A percentile compares a stretch with the other conserved stretches of the same genome.
phyloP scores from a whole-genome alignment of 306 rosid genomes.

The Luffa acutangula region DNA sequence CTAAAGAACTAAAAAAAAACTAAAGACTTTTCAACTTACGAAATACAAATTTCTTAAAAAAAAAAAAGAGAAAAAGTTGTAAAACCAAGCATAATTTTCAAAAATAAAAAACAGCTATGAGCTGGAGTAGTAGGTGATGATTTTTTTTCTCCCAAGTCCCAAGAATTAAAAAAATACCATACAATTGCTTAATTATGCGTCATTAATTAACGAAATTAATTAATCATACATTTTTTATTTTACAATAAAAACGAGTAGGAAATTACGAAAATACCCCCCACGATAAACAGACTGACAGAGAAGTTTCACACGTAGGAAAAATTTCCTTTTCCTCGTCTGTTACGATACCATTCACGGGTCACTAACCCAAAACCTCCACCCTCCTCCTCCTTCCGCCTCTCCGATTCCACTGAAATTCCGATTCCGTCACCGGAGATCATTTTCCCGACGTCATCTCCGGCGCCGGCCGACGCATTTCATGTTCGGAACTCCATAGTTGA shows the following conservation, averaged over 20 bases:
- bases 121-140: background rate
- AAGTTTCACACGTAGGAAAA: background rate
- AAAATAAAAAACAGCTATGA: background rate
- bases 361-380: conserved; percentile 9
- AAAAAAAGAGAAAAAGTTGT: background rate
- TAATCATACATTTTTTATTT: too few relatives aligned
- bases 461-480: background rate
- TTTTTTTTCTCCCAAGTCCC: background rate
- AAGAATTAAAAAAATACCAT: background rate
- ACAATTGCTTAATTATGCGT: background rate
- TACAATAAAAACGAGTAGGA: background rate
- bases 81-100: background rate
- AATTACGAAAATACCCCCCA: background rate
- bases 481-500: background rate
- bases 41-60: background rate
- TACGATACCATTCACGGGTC: conserved; percentile 8
- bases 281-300: background rate
- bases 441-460: background rate
- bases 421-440: background rate
- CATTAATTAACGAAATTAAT: background rate
- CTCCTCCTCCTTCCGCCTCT: background rate
- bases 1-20: background rate
- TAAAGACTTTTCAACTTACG: background rate
- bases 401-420: background rate
- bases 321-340: background rate